A percentile compares a stretch with the other conserved stretches of the same genome.
Conservation (phyloP, 768 basidiomycete genomes). For the Rhizopogon sp. region DNA sequence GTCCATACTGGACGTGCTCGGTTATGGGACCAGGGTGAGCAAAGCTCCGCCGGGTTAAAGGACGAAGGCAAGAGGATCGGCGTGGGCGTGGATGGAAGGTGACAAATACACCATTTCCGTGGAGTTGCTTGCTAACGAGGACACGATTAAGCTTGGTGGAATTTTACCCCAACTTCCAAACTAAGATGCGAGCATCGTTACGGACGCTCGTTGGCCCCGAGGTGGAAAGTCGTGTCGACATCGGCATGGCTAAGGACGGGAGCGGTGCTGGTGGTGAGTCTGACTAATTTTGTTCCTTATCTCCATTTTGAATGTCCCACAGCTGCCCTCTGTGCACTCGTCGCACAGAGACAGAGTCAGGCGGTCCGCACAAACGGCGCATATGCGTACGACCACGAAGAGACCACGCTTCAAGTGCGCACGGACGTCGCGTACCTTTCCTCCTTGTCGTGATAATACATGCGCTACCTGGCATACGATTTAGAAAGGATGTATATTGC, state of each 20-base stretch:
- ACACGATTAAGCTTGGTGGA: constrained; percentile 67
- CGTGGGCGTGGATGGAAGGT: constrained; percentile 95
- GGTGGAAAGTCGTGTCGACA: constrained; percentile 73
- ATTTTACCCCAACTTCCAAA: constrained; percentile 86
- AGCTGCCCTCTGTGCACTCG: constrained; percentile 86
- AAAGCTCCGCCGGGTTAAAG: constrained; percentile 5
- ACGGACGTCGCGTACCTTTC: constrained; percentile 11
- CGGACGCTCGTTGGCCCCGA: constrained; percentile 72
- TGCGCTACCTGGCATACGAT: neutral
- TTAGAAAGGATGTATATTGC: neutral
- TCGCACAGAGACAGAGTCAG: constrained; percentile 21
- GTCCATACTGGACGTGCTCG: constrained; percentile 73
- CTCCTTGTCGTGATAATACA: constrained; percentile 16
- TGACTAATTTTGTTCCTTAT: neutral
- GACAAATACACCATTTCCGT: constrained; percentile 7
- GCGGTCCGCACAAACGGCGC: constrained; percentile 8
- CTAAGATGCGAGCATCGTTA: constrained; percentile 68
- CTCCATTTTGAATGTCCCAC: constrained; percentile 6
- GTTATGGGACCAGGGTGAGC: constrained; percentile 36
- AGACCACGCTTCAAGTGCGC: constrained; percentile 9
- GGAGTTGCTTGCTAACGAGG: neutral
- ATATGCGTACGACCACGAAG: constrained; percentile 4
- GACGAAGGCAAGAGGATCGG: constrained; percentile 50
- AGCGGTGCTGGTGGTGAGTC: constrained; percentile 94
- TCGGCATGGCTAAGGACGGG: constrained; percentile 95